Conservation (phyloP, 225 moss, liverwort and hornwort species). For the Bryoerythrophyllum caledonicum region DNA sequence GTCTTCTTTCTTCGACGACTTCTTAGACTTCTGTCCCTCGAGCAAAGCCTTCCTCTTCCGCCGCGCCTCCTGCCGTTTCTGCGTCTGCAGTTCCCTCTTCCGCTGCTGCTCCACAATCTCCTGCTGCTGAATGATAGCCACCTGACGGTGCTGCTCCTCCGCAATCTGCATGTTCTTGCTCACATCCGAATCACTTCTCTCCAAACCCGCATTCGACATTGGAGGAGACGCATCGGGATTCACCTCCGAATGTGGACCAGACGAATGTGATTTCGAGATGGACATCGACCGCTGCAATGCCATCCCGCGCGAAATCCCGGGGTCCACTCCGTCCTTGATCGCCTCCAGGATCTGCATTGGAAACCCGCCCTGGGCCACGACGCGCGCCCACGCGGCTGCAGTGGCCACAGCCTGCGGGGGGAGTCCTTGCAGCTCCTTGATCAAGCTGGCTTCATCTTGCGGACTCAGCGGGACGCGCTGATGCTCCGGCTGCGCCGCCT, state of each 20-base stretch:
- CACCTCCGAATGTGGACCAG: constrained; percentile 34
- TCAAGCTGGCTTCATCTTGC: constrained; percentile 62
- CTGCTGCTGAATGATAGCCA: constrained; percentile 48
- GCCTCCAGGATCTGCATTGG: constrained; percentile 65
- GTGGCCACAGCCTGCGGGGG: constrained; percentile 61
- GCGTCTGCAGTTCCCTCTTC: constrained; percentile 55
- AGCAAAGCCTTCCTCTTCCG: constrained; percentile 73
- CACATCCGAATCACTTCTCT: constrained; percentile 49
- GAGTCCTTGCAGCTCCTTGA: constrained; percentile 66
- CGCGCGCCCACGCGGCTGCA: constrained; percentile 62
- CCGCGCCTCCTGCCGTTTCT: constrained; percentile 75
- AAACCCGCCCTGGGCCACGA: constrained; percentile 58
- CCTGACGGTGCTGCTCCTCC: constrained; percentile 52
- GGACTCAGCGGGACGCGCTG: constrained; percentile 50
- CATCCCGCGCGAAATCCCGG: constrained; percentile 15
- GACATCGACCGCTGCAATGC: constrained; percentile 43
- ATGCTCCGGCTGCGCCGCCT: constrained; percentile 57
- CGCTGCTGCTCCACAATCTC: constrained; percentile 65
- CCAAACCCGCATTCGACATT: constrained; percentile 31
- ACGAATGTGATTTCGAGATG: constrained; percentile 24
- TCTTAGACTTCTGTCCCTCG: constrained; percentile 78
- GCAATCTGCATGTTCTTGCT: constrained; percentile 44
- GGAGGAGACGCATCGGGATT: constrained; percentile 35
- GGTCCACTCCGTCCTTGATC: constrained; percentile 59
- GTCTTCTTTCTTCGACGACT: constrained; percentile 77